These are phyloP conservation scores for Magnaporthiopsis rhizophila DNA, from an alignment of 2,329 filamentous ascomycete species.

Conservation along the genomic window DNA sequence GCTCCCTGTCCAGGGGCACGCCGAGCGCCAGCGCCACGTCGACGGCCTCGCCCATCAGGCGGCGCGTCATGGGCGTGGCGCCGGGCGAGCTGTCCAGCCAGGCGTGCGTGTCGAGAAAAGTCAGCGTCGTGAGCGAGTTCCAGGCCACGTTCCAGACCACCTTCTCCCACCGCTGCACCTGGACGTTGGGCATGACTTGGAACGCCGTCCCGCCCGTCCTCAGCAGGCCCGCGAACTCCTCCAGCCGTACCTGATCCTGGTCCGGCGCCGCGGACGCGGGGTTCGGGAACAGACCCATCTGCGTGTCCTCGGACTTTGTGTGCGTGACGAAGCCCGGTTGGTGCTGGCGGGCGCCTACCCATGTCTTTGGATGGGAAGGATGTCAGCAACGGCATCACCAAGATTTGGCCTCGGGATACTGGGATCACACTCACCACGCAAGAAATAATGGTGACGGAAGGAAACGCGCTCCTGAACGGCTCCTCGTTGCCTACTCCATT, in stretches of 20 bases:
- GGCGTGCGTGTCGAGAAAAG: slow-evolving; percentile 41
- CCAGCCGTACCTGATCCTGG: slow-evolving; percentile 28
- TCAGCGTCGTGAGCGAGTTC: slow-evolving; percentile 53
- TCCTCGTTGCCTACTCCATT: slow-evolving; percentile 55
- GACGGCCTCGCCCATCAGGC: slow-evolving; percentile 44
- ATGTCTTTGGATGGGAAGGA: slow-evolving; percentile 25
- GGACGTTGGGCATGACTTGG: slow-evolving; percentile 43
- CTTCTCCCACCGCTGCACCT: slow-evolving; percentile 51
- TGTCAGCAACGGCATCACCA: too few relatives aligned
- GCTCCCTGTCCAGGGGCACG: slow-evolving; percentile 33
- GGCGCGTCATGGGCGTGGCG: slow-evolving; percentile 40
- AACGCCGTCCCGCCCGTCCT: slow-evolving; percentile 34
- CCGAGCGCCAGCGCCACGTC: slow-evolving; percentile 48
- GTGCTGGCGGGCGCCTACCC: slow-evolving; percentile 44
- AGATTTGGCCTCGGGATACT: too few relatives aligned
- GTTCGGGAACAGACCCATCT: slow-evolving; percentile 45
- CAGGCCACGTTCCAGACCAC: slow-evolving; percentile 52
- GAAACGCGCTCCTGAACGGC: slow-evolving; percentile 40
- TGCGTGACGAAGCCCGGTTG: slow-evolving; percentile 41
- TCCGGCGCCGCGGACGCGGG: slow-evolving; percentile 14
- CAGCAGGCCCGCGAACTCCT: slow-evolving; percentile 32
- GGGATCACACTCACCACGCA: slow-evolving; percentile 38
- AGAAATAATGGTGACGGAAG: slow-evolving; percentile 43
- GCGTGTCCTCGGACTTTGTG: slow-evolving; percentile 43
- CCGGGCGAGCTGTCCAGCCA: slow-evolving; percentile 37